Conservation (phyloP, 176 grass and related monocot genomes). For the Olyra latifolia region DNA sequence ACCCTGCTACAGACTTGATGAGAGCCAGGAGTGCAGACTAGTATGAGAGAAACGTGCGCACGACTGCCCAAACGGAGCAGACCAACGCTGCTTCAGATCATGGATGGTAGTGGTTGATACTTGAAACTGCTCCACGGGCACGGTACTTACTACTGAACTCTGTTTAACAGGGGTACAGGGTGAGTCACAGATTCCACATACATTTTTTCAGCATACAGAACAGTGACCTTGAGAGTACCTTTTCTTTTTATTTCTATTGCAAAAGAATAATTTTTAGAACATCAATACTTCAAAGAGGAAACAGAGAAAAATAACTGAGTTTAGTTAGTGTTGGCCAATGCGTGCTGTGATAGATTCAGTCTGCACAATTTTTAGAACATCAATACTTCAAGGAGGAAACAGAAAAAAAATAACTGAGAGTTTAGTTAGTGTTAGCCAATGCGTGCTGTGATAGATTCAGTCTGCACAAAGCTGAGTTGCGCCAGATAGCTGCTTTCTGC, state of each 20-base stretch:
- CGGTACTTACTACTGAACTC: too few species aligned
- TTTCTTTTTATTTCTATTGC: conserved; percentile 2
- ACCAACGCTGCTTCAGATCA: background rate
- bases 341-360: conserved; percentile 26
- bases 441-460: conserved; percentile 9
- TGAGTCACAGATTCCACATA: too few species aligned
- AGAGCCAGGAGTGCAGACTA: background rate
- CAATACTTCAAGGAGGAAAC: background rate
- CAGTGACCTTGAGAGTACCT: background rate
- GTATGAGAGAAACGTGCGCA: background rate
- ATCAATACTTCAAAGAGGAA: background rate
- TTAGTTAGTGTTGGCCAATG: conserved; percentile 1
- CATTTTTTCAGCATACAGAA: background rate
- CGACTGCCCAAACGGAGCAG: background rate
- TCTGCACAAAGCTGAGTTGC: conserved; percentile 69
- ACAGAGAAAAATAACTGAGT: background rate
- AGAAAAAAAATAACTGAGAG: background rate
- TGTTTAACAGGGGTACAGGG: too few species aligned
- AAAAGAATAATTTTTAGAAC: conserved; percentile 5
- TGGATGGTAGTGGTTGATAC: background rate
- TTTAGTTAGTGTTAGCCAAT: conserved; percentile 2
- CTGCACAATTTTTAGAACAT: conserved; percentile 53
- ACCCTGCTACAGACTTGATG: background rate
- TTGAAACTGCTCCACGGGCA: background rate
- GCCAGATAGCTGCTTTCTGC: conserved; percentile 84